Percentiles rank a stretch among this genome's conserved stretches.
phyloP scores from a whole-genome alignment of 192 early-diverging fungal genomes.

The Chytriomyces hyalinus region DNA sequence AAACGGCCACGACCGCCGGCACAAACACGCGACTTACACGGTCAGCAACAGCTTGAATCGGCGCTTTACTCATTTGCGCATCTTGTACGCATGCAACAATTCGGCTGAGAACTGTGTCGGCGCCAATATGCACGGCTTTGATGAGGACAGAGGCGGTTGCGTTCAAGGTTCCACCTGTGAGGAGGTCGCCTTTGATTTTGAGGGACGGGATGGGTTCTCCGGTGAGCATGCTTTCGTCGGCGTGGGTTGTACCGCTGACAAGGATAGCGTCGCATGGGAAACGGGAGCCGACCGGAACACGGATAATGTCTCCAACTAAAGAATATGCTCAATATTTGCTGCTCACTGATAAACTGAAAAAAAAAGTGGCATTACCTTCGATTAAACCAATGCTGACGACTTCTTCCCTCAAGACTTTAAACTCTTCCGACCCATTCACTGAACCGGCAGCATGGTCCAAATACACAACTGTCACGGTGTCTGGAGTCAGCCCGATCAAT shows the following conservation, averaged over 20 bases:
- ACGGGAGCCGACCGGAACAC: slow-evolving; percentile 67
- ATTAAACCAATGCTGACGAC: slow-evolving; percentile 56
- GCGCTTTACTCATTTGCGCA: slow-evolving; percentile 93
- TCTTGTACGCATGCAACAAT: slow-evolving; percentile 91
- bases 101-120: slow-evolving; percentile 86
- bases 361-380: slow-evolving; percentile 51
- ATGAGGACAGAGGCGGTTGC: slow-evolving; percentile 58
- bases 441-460: slow-evolving; percentile 17
- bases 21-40: slow-evolving; percentile 89
- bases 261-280: slow-evolving; percentile 79
- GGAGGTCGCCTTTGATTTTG: slow-evolving; percentile 53
- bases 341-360: background rate
- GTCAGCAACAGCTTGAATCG: slow-evolving; percentile 93
- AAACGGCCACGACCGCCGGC: slow-evolving; percentile 76
- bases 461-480: slow-evolving; percentile 66
- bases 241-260: slow-evolving; percentile 56
- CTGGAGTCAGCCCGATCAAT: slow-evolving; percentile 76
- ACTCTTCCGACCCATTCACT: background rate
- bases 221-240: slow-evolving; percentile 84
- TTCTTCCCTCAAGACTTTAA: slow-evolving; percentile 45
- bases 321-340: background rate
- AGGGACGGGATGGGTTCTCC: slow-evolving; percentile 76
- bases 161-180: slow-evolving; percentile 74
- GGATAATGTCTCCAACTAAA: slow-evolving; percentile 76
- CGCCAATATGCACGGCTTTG: slow-evolving; percentile 57